These are phyloP conservation scores for Isoetes engelmannii DNA, from an alignment of 83 land plant genomes.

Conservation along the genomic window DNA sequence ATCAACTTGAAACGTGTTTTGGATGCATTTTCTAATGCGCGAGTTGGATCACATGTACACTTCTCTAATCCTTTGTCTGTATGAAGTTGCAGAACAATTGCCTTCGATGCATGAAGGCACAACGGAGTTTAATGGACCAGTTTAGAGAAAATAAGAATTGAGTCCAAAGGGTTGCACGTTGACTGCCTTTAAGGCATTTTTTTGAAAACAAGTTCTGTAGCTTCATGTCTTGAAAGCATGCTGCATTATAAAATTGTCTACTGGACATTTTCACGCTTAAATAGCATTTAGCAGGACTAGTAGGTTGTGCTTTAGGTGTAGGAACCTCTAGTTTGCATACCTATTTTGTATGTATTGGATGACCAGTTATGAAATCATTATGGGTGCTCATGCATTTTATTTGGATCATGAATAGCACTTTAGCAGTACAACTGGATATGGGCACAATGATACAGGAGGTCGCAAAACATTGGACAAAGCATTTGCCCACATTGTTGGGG, in stretches of 20 bases:
- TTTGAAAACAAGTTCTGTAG: background rate
- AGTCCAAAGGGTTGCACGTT: background rate
- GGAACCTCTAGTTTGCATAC: too few relatives aligned
- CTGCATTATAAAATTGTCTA: too few relatives aligned
- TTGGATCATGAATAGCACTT: constrained; percentile 49
- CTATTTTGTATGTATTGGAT: background rate
- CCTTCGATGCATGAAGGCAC: background rate
- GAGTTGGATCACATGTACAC: constrained; percentile 75
- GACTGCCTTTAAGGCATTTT: background rate
- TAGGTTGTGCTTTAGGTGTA: constrained; percentile 2
- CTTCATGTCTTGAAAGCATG: background rate
- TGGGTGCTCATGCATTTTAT: background rate
- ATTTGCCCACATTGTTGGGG: constrained; percentile 82
- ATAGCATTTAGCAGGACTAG: background rate
- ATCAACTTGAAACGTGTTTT: constrained; percentile 57
- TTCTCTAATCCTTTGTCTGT: too few relatives aligned
- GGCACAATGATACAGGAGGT: constrained; percentile 94
- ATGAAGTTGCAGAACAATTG: background rate
- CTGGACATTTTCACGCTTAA: background rate
- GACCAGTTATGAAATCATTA: background rate
- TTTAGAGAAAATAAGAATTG: background rate
- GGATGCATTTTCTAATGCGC: constrained; percentile 63
- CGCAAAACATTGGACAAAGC: constrained; percentile 79
- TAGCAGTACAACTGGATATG: constrained; percentile 88
- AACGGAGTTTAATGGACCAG: background rate